Base-by-base conservation (phyloP, 1,284 basidiomycete species). In the Ceratobasidium sp. region DNA sequence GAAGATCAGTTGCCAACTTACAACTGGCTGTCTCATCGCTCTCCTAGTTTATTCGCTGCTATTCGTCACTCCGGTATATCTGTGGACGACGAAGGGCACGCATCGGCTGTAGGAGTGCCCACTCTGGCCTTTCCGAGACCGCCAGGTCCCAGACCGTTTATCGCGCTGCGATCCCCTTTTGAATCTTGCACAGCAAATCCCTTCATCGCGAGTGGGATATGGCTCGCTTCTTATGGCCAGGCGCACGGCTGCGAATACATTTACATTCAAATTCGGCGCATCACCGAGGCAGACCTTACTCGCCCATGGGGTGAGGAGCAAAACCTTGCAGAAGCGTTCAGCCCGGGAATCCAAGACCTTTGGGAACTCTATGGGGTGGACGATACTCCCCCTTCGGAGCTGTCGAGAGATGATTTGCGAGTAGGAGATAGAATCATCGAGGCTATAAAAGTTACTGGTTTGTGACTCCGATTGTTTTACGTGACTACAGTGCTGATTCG, bases 391-490 rank as follows among this genome's bases (percentile, higher is more conserved):
- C 40, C 70, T 9, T 57, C 70, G 2, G 43, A 61, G 15, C 13
- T 73, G 4, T 32, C 56, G n/a, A 17, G 3, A 19, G 43, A 62
- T 2, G 70, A 73, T n/a, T 25, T 73, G 6, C 56, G 44, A 22
- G 59, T 73, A 34, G 70, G 70, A 43, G 57, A 51, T 11, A 62
- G 54, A n/a, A 62, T 73, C 6, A 62, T 73, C 25, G 70, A 73
- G 22, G 70, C 70, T 22, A 73, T 73, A 22, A 73, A 73, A 51
- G 52, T 73, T n/a, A 73, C 70, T n/a, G 70, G 70, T 62, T 61
- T 15, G 70, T 62, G 22, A 9, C 8, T 19, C 7, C 8, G 3
- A 32, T 46, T 34, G 22, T 34, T 15, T 56, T 71, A 8, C 2
- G 17, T 22, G 13, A 37, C 34, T 5, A 46, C 25, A 22, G 29